Base-by-base conservation (phyloP, 208 protist species). In the Acanthamoeba polyphaga region DNA sequence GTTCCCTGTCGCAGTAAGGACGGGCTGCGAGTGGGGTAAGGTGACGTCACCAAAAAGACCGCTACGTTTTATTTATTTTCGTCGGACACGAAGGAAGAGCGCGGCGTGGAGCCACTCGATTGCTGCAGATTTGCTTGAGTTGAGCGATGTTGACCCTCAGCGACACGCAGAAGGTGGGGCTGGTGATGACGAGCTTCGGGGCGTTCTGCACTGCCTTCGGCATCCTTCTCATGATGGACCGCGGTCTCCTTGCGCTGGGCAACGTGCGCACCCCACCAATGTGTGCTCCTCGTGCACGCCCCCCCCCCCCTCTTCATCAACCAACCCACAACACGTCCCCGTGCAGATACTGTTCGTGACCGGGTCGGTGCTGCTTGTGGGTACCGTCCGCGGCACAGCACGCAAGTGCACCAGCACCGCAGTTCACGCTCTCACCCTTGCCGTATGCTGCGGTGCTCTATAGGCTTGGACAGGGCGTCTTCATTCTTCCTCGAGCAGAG, bases 161-260 rank as follows among this genome's bases (percentile, higher is more conserved):
- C 51, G 80, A 88, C 15, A 34, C 22, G 10, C 60, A 93, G 97
- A 96, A 97, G 64, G 97, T 97, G 34, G 97, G 97, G 49, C 94
- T 97, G 34, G 96, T 97, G 80, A 96, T 98, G 60, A 97, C 97
- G 19, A 95, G 88, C 38, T 97, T 98, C 53, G 97, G 97, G 34
- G 27, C 87, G 1, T 95, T 97, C 51, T 98, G 97, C 76, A 85
- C 96, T 19, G 58, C 97, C n/a, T 94, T 98, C 72, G 97, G 97
- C 32, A 85, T 97, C 38, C 49, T 98, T 8, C 72, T 97, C 38
- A 95, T 98, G 90, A 96, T 98, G 43, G 97, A 98, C 90, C 82
- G 95, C 91, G 96, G 96, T 24, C 93, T 98, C 58, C 92, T 98
- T 19, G 96, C 96, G 4, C 97, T 98, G 32, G 97, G 97, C 46